Evolutionary conservation across 1,139 yeast species (phyloP).

Genomic region (Geotrichum restrictum): DNA sequence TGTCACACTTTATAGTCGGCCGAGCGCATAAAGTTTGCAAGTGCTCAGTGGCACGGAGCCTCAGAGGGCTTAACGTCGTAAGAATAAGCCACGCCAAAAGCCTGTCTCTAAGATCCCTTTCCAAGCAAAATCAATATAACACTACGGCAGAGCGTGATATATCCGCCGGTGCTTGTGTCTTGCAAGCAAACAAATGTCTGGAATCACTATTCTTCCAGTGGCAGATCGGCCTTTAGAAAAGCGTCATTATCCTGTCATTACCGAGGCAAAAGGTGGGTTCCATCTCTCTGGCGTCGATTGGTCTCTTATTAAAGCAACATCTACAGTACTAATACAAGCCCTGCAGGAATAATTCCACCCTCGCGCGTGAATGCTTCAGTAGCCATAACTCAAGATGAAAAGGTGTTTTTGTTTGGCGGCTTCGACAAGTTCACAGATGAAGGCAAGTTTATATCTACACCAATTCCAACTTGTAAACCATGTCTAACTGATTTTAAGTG

Average conservation of each 20-base stretch:
- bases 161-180: too few species aligned
- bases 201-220: constrained; percentile 10
- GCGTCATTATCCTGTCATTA: constrained; percentile 15
- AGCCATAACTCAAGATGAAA: constrained; percentile 44
- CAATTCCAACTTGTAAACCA: constrained; percentile 41
- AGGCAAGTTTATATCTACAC: constrained; percentile 33
- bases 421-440: constrained; percentile 43
- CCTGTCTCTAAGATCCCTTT: too few species aligned
- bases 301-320: background rate
- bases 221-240: constrained; percentile 16
- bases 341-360: constrained; percentile 35
- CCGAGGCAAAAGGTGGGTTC: constrained; percentile 16
- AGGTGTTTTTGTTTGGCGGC: constrained; percentile 52
- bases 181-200: constrained; percentile 3
- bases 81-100: too few species aligned
- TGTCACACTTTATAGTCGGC: too few species aligned
- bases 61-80: too few species aligned
- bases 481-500: constrained; percentile 29
- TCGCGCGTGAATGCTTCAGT: constrained; percentile 46
- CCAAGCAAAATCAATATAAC: too few species aligned
- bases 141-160: too few species aligned
- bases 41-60: too few species aligned
- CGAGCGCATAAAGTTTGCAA: too few species aligned
- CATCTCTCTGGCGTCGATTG: background rate
- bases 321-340: background rate